These are phyloP conservation scores for Pochonia chlamydosporia DNA, from an alignment of 2,329 filamentous ascomycete genomes.

Conservation along the genomic window DNA sequence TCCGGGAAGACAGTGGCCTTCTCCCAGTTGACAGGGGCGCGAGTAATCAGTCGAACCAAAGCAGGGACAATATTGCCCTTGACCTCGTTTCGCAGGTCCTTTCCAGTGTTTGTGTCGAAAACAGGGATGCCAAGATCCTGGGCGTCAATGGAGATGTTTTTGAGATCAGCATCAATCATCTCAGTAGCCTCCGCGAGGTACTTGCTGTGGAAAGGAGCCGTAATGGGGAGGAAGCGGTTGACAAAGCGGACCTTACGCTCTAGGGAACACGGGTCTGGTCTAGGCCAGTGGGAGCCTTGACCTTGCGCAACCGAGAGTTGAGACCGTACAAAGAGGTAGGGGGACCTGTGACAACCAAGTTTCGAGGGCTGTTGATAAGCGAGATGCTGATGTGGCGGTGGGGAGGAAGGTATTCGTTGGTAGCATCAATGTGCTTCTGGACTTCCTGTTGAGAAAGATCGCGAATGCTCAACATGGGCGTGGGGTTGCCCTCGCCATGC, in stretches of 20 bases:
- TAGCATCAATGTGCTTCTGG: conserved; percentile 93
- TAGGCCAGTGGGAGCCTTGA: conserved; percentile 94
- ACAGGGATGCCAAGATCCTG: conserved; percentile 75
- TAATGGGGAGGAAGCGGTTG: conserved; percentile 96
- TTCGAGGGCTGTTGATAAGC: conserved; percentile 91
- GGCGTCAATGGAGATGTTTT: conserved; percentile 70
- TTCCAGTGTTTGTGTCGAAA: conserved; percentile 83
- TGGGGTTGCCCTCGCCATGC: conserved; percentile 89
- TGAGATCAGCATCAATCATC: conserved; percentile 81
- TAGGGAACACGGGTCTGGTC: conserved; percentile 93
- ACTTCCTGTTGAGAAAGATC: conserved; percentile 84
- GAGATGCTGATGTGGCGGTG: conserved; percentile 95
- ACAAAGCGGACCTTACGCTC: conserved; percentile 95
- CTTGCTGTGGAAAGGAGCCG: conserved; percentile 95
- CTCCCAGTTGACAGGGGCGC: conserved; percentile 94
- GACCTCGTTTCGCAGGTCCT: conserved; percentile 68
- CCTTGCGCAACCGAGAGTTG: conserved; percentile 89
- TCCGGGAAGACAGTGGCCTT: conserved; percentile 84
- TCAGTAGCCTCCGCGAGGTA: conserved; percentile 79
- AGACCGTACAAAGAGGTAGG: conserved; percentile 95
- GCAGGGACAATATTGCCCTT: conserved; percentile 77
- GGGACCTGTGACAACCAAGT: conserved; percentile 93
- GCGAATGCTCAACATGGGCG: conserved; percentile 95
- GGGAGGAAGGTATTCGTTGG: conserved; percentile 89
- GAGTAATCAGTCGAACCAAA: conserved; percentile 87